A percentile compares a stretch with the other conserved stretches of the same genome.
These are phyloP conservation scores for Fusarium subglutinans DNA, from an alignment of 2,329 filamentous ascomycete genomes.

Conservation along the genomic window DNA sequence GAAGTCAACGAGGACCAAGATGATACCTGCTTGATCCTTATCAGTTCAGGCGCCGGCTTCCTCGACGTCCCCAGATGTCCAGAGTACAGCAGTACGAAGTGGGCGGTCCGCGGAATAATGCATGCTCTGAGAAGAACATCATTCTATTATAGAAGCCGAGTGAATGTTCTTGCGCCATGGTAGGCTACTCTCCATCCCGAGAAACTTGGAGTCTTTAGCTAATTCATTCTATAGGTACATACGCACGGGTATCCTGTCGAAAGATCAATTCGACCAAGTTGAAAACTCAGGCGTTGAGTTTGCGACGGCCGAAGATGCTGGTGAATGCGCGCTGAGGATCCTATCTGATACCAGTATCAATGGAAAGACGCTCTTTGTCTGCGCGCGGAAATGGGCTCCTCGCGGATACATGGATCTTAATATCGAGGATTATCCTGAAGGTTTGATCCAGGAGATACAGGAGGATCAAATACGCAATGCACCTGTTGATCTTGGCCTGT, in stretches of 20 bases:
- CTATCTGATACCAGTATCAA: not conserved
- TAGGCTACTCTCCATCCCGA: not conserved
- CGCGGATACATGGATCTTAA: not conserved
- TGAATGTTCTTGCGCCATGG: not conserved
- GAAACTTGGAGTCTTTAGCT: rapidly evolving
- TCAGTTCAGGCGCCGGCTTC: not conserved
- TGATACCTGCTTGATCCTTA: not conserved
- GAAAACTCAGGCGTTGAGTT: not conserved
- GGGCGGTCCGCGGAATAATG: slow-evolving; percentile 11
- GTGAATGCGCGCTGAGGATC: not conserved
- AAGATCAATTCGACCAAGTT: not conserved
- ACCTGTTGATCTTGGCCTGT: not conserved
- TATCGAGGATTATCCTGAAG: not conserved
- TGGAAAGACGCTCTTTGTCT: not conserved
- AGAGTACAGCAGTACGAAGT: slow-evolving; percentile 11
- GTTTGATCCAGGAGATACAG: not conserved
- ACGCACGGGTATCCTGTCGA: not conserved
- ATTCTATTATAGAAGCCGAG: not conserved
- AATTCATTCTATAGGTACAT: not conserved
- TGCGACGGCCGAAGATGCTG: not conserved
- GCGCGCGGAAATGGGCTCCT: slow-evolving; percentile 1
- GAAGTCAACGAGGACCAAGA: not conserved
- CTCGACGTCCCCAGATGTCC: not conserved
- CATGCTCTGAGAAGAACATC: not conserved
- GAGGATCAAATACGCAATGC: not conserved